phyloP scores from a whole-genome alignment of 306 rosid species.

The Astragalus glycyphyllos region DNA sequence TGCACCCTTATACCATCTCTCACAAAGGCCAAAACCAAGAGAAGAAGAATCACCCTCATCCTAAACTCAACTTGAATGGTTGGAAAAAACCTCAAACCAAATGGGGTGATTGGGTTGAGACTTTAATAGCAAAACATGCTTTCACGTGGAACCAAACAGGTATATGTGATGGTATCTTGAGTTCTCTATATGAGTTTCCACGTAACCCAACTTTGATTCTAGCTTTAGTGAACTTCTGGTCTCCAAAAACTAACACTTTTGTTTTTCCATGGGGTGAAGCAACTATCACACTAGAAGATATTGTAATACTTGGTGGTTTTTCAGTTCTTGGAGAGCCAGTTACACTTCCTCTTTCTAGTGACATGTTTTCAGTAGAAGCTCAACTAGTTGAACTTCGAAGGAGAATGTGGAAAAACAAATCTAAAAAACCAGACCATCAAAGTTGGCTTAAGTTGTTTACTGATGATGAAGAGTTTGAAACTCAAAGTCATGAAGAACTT shows the following conservation, averaged over 20 bases:
- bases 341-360: conserved; percentile 16
- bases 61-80: conserved; percentile 33
- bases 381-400: neutral
- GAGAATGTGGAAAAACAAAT: neutral
- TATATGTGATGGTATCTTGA: conserved; percentile 47
- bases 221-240: conserved; percentile 47
- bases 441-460: conserved; percentile 50
- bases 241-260: conserved; percentile 51
- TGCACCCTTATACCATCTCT: too few relatives aligned
- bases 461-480: conserved; percentile 36
- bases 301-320: conserved; percentile 50
- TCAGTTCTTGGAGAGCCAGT: conserved; percentile 48
- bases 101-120: conserved; percentile 44
- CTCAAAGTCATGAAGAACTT: conserved; percentile 29
- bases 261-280: conserved; percentile 61
- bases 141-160: conserved; percentile 43
- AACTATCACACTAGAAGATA: conserved; percentile 56
- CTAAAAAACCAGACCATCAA: conserved; percentile 36
- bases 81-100: conserved; percentile 38
- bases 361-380: conserved; percentile 19
- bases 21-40: too few relatives aligned
- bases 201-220: conserved; percentile 33
- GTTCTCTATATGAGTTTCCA: conserved; percentile 36
- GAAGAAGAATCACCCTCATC: neutral
- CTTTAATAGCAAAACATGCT: conserved; percentile 14